Conservation (phyloP, 345 rosid species). For the Gossypium thurberi region DNA sequence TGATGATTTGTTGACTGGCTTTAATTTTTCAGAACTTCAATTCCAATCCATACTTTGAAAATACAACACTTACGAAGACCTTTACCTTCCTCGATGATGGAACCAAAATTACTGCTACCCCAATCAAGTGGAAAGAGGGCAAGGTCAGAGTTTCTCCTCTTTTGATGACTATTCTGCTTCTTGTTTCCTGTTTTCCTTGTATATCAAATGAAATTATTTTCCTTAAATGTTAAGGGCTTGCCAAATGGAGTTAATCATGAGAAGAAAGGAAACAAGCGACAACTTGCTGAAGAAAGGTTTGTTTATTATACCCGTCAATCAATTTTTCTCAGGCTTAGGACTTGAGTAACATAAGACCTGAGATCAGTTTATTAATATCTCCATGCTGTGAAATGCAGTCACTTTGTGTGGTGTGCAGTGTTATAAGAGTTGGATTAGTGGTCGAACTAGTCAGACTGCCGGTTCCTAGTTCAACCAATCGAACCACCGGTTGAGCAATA, state of each 20-base stretch:
- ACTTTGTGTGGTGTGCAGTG: background rate
- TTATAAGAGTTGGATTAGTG: too few species aligned
- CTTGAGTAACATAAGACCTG: background rate
- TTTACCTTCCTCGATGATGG: conserved; percentile 79
- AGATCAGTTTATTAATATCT: background rate
- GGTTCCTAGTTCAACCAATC: too few species aligned
- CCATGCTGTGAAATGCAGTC: background rate
- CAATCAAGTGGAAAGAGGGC: conserved; percentile 90
- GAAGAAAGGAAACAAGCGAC: conserved; percentile 84
- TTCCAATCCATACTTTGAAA: conserved; percentile 78
- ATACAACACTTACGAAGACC: conserved; percentile 68
- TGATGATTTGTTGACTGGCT: background rate
- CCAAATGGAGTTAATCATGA: conserved; percentile 78
- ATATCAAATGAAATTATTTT: conserved; percentile 14
- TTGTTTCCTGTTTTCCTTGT: background rate
- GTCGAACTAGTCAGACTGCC: too few species aligned
- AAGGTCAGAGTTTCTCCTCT: conserved; percentile 37
- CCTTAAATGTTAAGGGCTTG: conserved; percentile 47
- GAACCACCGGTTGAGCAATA: too few species aligned
- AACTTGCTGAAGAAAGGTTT: conserved; percentile 66
- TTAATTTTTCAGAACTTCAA: conserved; percentile 53
- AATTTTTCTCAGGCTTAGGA: background rate
- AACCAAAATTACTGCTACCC: conserved; percentile 64
- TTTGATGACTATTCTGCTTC: background rate
- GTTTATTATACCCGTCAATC: conserved; percentile 4